A percentile compares a stretch with the other conserved stretches of the same genome.
Conservation (phyloP, 768 basidiomycete species). For the Suillus luteus region DNA sequence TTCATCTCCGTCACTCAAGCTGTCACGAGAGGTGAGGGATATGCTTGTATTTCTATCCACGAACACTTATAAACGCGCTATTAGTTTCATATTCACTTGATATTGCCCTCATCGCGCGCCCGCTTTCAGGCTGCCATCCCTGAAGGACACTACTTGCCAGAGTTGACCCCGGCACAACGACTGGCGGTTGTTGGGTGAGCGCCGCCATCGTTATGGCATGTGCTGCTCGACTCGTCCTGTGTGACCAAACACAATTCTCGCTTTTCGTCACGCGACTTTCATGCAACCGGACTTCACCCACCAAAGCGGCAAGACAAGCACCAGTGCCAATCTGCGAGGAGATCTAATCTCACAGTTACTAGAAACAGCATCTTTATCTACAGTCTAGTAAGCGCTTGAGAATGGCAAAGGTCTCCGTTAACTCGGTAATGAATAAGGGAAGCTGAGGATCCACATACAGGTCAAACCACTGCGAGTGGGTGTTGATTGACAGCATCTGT, state of each 20-base stretch:
- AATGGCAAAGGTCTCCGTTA: background rate
- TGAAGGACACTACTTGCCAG: constrained; percentile 10
- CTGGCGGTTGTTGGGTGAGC: constrained; percentile 59
- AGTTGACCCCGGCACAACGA: constrained; percentile 39
- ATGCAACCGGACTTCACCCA: background rate
- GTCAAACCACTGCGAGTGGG: background rate
- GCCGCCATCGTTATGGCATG: constrained; percentile 57
- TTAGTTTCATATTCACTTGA: constrained; percentile 68
- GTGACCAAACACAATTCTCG: background rate
- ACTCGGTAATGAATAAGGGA: background rate
- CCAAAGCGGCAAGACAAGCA: background rate
- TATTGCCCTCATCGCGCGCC: constrained; percentile 80
- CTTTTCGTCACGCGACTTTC: background rate
- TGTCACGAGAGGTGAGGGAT: constrained; percentile 50
- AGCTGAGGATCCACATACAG: background rate
- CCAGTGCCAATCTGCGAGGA: background rate
- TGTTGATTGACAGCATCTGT: background rate
- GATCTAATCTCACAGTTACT: background rate
- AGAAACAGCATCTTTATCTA: background rate
- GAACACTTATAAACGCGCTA: background rate
- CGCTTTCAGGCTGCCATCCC: constrained; percentile 34
- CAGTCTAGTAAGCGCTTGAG: background rate
- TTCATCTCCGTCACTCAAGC: constrained; percentile 53
- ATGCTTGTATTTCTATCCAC: background rate
- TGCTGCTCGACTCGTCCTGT: constrained; percentile 15